These are phyloP conservation scores for Iris macrosiphon DNA, from an alignment of 106 monocot genomes.

Conservation along the genomic window DNA sequence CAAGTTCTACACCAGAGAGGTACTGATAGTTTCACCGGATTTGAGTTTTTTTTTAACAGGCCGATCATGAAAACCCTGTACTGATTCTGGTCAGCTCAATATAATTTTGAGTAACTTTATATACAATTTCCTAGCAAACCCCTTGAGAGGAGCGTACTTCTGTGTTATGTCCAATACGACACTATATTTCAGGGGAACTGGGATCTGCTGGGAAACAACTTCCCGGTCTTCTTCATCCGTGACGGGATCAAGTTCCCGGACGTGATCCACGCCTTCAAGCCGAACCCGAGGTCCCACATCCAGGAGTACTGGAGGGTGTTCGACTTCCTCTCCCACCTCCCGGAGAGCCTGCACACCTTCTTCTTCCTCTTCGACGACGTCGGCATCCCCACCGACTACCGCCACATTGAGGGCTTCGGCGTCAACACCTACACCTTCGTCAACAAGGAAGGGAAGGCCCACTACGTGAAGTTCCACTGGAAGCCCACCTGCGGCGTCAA, in stretches of 20 bases:
- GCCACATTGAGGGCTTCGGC: conserved; percentile 89
- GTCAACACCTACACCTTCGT: conserved; percentile 86
- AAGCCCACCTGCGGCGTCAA: conserved; percentile 71
- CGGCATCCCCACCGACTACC: conserved; percentile 63
- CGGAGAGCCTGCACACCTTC: conserved; percentile 90
- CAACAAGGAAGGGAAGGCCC: conserved; percentile 43
- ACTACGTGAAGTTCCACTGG: conserved; percentile 89
- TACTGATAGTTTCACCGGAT: conserved; percentile 2
- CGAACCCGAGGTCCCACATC: conserved; percentile 73
- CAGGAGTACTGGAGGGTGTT: conserved; percentile 90
- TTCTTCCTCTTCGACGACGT: conserved; percentile 94
- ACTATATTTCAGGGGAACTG: conserved; percentile 71
- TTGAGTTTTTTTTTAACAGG: too few relatives aligned
- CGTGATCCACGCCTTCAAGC: conserved; percentile 91
- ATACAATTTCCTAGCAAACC: too few relatives aligned
- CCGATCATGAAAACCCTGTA: too few relatives aligned
- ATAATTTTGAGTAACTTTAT: too few relatives aligned
- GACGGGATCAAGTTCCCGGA: conserved; percentile 89
- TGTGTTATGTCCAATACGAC: too few relatives aligned
- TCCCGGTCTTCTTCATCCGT: conserved; percentile 89
- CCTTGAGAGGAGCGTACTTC: too few relatives aligned
- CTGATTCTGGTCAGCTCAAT: not conserved
- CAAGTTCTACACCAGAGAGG: conserved; percentile 71
- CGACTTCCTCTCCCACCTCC: conserved; percentile 70
- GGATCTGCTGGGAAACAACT: conserved; percentile 85